Evolutionary conservation across 75 land plant species (phyloP).

Genomic region (Azolla pinnata): DNA sequence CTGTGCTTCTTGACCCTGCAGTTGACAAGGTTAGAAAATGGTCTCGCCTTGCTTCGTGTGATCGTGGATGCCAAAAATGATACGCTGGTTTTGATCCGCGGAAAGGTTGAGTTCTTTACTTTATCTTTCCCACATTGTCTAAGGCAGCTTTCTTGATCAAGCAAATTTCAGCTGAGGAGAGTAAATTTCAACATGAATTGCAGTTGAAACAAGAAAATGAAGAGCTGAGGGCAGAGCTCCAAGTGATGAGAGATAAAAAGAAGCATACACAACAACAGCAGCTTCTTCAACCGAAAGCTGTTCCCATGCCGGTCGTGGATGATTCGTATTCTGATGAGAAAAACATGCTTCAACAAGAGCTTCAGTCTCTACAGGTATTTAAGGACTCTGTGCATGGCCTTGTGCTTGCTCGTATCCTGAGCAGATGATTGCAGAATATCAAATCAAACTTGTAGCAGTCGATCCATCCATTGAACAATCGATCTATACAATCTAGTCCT

Average conservation of each 20-base stretch:
- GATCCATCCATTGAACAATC: too few species aligned
- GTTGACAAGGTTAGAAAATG: constrained; percentile 29
- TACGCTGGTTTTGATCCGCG: constrained; percentile 31
- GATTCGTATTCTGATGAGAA: constrained; percentile 26
- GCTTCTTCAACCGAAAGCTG: neutral
- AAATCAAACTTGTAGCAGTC: too few species aligned
- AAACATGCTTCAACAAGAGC: constrained; percentile 33
- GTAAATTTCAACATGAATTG: too few species aligned
- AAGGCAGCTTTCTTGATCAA: too few species aligned
- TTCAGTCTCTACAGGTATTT: constrained; percentile 27
- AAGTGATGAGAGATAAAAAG: constrained; percentile 15
- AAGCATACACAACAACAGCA: constrained; percentile 8
- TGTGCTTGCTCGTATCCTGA: too few species aligned
- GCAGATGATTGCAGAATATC: neutral
- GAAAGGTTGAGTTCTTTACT: constrained; percentile 17
- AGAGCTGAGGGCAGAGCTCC: constrained; percentile 27
- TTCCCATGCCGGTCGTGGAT: constrained; percentile 2
- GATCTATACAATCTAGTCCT: too few species aligned
- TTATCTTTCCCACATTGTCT: too few species aligned
- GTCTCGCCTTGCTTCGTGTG: constrained; percentile 27
- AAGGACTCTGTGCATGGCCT: too few species aligned
- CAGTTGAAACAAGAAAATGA: constrained; percentile 48
- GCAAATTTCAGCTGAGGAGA: too few species aligned
- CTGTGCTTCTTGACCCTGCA: too few species aligned
- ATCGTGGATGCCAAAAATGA: constrained; percentile 43